Base-by-base conservation (phyloP, 2,329 filamentous ascomycete species). In the Aurifilum marmelostoma region DNA sequence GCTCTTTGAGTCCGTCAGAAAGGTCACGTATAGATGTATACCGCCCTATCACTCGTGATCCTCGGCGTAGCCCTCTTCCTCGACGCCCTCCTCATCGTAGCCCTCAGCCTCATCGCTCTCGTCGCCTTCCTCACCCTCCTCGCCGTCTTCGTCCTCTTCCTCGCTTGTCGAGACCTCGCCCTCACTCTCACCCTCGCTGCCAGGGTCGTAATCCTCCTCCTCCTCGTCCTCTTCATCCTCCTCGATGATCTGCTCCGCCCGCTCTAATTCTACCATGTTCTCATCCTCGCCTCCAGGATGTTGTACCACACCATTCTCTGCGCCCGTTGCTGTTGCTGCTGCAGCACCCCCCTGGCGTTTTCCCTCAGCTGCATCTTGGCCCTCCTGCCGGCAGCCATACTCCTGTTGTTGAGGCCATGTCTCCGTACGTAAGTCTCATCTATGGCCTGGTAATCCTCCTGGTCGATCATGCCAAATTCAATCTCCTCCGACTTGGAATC, bases 401-500 rank as follows among this genome's bases (percentile, higher is more conserved):
- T 91, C 70, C 87, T 82, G 74, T 92, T 89, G 71, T 90, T 87
- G 34, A 92, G 81, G 0, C 85, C 82, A 72, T 91, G 85, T 12
- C 83, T 83, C 74, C 85, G 84, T 61, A 91, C 83, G 74, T 89
- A 92, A n/a, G 75, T 76, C 71, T 86, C 84, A 73, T 90, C 88
- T 71, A 92, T 91, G 29, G 84, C 86, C 5, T 79, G 81, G 70
- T 89, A 91, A 75, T 92, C 88, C 72, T 88, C 87, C 77, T 92
- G 89, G 73, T 92, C 89, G 24, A 92, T 77, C 89, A 91, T 91
- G 50, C 83, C 83, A 72, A 91, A 91, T 75, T 91, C 89, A 29
- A 90, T 79, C 74, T 91, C 89, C 71, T 89, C 86, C 1, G 82
- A 86, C 16, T 76, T 78, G 52, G 84, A 83, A 24, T 32, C 29